These are phyloP conservation scores for Eremomyces bilateralis DNA, from an alignment of 495 filamentous ascomycete genomes.

Conservation along the genomic window DNA sequence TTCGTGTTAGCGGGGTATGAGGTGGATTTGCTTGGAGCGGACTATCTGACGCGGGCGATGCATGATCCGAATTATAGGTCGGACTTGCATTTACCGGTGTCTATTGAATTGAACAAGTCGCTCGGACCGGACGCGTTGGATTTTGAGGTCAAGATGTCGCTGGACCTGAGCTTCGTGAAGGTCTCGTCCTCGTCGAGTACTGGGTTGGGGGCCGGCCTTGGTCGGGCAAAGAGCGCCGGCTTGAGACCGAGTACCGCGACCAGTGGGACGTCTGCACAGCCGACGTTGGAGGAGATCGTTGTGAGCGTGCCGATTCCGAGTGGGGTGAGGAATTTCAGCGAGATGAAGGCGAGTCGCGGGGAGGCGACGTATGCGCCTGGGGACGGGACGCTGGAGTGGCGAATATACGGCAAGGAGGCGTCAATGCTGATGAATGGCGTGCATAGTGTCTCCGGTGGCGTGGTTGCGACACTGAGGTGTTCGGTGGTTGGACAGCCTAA, in stretches of 20 bases:
- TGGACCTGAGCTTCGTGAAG: conserved; percentile 33
- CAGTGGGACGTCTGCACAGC: conserved; percentile 31
- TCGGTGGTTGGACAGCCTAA: conserved; percentile 49
- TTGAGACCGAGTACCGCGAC: conserved; percentile 25
- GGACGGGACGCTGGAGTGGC: conserved; percentile 63
- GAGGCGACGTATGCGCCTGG: conserved; percentile 60
- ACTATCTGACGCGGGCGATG: conserved; percentile 3
- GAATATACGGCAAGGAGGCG: conserved; percentile 47
- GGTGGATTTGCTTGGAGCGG: conserved; percentile 51
- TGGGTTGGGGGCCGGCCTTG: background rate
- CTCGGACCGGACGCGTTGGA: conserved; percentile 54
- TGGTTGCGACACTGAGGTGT: conserved; percentile 54
- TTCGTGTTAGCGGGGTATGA: conserved; percentile 91
- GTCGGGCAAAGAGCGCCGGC: background rate
- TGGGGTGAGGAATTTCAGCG: conserved; percentile 65
- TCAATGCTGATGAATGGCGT: conserved; percentile 13
- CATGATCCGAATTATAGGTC: conserved; percentile 12
- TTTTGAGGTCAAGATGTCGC: conserved; percentile 66
- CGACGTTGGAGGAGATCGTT: conserved; percentile 55
- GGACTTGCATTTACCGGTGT: conserved; percentile 60
- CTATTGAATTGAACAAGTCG: conserved; percentile 57
- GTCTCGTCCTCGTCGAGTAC: conserved; percentile 3
- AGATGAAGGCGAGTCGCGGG: conserved; percentile 62
- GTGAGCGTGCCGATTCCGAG: conserved; percentile 66
- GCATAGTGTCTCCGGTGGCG: conserved; percentile 27